Conservation (phyloP, 352 stramenopile genomes). For the Hyaloperonospora arabidopsidis region DNA sequence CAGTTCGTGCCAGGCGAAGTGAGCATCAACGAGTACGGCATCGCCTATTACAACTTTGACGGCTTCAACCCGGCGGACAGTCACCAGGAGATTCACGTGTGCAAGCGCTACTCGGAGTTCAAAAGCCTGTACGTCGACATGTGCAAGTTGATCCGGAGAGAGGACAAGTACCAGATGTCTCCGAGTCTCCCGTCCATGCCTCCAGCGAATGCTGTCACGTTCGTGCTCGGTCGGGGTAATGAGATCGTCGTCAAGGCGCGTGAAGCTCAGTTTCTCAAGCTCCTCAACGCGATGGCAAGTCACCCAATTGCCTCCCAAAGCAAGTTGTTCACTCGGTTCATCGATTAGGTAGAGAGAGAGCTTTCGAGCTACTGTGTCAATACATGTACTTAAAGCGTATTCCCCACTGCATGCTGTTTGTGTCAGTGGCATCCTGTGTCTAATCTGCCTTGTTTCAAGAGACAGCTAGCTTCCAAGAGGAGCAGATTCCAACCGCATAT, state of each 20-base stretch:
- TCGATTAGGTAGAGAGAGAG: constrained; percentile 13
- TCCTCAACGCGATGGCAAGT: constrained; percentile 41
- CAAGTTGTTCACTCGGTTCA: constrained; percentile 38
- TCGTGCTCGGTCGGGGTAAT: constrained; percentile 41
- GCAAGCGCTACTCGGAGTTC: constrained; percentile 75
- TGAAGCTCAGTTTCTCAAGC: constrained; percentile 48
- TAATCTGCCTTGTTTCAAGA: too few species aligned
- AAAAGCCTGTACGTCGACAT: constrained; percentile 51
- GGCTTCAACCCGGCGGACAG: constrained; percentile 34
- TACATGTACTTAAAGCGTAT: constrained; percentile 3
- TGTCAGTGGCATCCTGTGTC: too few species aligned
- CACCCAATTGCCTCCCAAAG: constrained; percentile 33
- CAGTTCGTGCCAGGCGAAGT: constrained; percentile 39
- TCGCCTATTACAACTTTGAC: constrained; percentile 61
- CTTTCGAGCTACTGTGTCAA: constrained; percentile 6
- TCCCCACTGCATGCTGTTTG: background rate
- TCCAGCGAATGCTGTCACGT: constrained; percentile 32
- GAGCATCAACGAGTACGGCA: constrained; percentile 39
- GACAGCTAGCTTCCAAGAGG: too few species aligned
- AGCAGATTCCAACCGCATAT: too few species aligned
- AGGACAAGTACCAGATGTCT: constrained; percentile 55
- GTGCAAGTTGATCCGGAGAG: constrained; percentile 46
- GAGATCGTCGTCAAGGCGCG: constrained; percentile 48
- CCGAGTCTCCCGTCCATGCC: constrained; percentile 51
- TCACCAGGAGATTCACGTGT: constrained; percentile 37